phyloP scores from a whole-genome alignment of 2,329 filamentous ascomycete genomes.

The Penicillium verrucosum region DNA sequence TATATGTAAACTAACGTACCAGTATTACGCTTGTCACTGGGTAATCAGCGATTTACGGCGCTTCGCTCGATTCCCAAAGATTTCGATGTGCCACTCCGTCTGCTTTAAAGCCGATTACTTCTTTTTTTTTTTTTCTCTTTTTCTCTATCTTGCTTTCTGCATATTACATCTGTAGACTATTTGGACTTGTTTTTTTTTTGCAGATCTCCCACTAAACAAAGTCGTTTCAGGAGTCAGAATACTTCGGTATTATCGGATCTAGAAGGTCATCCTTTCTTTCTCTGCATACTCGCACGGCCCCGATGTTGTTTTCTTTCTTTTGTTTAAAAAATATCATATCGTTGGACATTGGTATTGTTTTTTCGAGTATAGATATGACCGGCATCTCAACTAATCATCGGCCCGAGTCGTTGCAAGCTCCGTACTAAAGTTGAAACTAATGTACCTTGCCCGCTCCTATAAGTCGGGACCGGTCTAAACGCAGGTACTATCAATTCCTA shows the following conservation, averaged over 20 bases:
- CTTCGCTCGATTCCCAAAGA: slow-evolving; percentile 16
- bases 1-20: neutral
- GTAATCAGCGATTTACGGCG: slow-evolving; percentile 21
- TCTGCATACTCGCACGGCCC: slow-evolving; percentile 5
- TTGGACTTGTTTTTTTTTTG: neutral
- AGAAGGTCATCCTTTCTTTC: neutral
- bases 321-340: neutral
- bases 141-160: neutral
- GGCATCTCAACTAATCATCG: slow-evolving; percentile 7
- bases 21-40: slow-evolving; percentile 5
- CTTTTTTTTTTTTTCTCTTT: neutral
- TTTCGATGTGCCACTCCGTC: slow-evolving; percentile 11
- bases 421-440: slow-evolving; percentile 7
- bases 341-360: neutral
- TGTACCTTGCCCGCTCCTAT: neutral
- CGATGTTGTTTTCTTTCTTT: neutral
- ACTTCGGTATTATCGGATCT: neutral
- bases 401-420: slow-evolving; percentile 4
- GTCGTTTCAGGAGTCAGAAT: neutral
- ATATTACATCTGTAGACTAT: neutral
- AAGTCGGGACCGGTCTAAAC: slow-evolving; percentile 6
- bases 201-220: slow-evolving; percentile 8
- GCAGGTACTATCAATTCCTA: slow-evolving; percentile 8
- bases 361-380: neutral
- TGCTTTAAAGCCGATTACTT: neutral